Conservation (phyloP, 179 eudicot species). For the Amaranthus tricolor region DNA sequence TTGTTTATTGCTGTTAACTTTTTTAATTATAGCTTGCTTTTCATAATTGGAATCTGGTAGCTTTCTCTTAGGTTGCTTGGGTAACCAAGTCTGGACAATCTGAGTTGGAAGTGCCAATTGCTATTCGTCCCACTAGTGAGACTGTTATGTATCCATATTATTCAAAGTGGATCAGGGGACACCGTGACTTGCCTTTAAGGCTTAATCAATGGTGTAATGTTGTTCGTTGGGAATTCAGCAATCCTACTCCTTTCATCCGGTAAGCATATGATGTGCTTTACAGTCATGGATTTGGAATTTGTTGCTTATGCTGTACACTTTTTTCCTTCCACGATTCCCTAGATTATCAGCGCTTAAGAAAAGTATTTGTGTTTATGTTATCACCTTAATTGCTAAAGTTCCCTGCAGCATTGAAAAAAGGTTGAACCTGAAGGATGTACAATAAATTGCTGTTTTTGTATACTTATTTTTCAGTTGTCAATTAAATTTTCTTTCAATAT, state of each 20-base stretch:
- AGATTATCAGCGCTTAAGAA: background rate
- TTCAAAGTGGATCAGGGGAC: constrained; percentile 99
- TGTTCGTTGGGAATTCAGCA: constrained; percentile 99
- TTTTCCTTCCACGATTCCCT: background rate
- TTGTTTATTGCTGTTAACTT: background rate
- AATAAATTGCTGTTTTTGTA: background rate
- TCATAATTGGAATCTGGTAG: background rate
- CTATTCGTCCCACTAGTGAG: constrained; percentile 99
- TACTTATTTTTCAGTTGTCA: background rate
- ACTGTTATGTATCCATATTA: constrained; percentile 99
- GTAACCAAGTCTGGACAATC: constrained; percentile 93
- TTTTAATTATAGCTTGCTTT: background rate
- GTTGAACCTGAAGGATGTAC: background rate
- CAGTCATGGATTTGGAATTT: background rate
- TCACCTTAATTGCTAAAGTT: background rate
- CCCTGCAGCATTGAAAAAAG: background rate
- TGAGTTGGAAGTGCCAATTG: constrained; percentile 88
- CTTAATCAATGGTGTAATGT: constrained; percentile 99
- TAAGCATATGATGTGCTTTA: constrained; percentile 22
- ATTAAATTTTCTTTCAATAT: background rate
- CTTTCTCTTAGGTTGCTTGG: constrained; percentile 86
- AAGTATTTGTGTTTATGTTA: background rate
- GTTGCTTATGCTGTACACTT: too few species aligned
- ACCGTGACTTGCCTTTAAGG: constrained; percentile 89
- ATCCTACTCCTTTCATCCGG: constrained; percentile 99